phyloP scores from a whole-genome alignment of 177 flowering plant genomes.

The Vitis hybrid region DNA sequence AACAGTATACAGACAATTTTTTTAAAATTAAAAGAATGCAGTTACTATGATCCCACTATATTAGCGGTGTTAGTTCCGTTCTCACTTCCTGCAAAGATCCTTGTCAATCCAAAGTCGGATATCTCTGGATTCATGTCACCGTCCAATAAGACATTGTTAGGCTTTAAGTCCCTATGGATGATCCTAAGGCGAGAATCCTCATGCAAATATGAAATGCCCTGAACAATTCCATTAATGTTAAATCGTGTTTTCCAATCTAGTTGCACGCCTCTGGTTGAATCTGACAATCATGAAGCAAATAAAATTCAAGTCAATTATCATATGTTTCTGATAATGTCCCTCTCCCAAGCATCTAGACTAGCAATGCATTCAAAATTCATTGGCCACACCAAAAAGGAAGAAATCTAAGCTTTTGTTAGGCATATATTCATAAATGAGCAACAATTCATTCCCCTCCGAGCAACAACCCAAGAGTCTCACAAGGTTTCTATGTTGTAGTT shows the following conservation, averaged over 20 bases:
- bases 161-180: constrained; percentile 7
- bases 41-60: constrained; percentile 6
- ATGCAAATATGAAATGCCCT: no score
- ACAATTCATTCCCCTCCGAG: constrained; percentile 15
- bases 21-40: no score
- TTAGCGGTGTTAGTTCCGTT: neutral
- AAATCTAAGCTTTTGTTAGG: constrained; percentile 24
- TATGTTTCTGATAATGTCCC: no score
- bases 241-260: no score
- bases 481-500: constrained; percentile 16
- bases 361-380: neutral
- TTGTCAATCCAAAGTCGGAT: neutral
- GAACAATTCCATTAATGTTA: no score
- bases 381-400: constrained; percentile 22
- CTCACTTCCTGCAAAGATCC: neutral
- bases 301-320: no score
- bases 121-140: neutral
- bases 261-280: no score
- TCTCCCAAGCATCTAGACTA: no score
- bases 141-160: neutral
- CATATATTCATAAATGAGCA: constrained; percentile 23
- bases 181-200: neutral
- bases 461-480: constrained; percentile 27
- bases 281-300: no score
- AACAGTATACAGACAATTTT: no score